phyloP scores from a whole-genome alignment of 1,284 basidiomycete species.

The Rhodotorula mucilaginosa region DNA sequence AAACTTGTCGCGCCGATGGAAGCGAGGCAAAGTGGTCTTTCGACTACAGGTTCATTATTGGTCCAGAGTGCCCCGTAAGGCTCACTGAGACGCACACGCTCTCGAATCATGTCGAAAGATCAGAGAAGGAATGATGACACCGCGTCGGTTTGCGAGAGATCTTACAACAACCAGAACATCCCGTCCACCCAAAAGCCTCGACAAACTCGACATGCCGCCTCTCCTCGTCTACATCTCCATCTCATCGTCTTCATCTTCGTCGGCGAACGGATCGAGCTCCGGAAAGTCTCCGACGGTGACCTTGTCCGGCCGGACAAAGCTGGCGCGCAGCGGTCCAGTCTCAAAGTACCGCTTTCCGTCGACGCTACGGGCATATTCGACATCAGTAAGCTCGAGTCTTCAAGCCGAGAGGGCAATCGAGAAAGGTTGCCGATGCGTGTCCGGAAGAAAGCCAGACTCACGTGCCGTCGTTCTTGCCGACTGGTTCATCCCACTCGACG shows the following conservation, averaged over 20 bases:
- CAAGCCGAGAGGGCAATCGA: not conserved
- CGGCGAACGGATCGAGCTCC: constrained; percentile 64
- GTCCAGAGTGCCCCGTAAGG: too few species aligned
- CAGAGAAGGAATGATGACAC: too few species aligned
- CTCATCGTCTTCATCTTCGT: constrained; percentile 66
- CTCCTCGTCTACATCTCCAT: constrained; percentile 52
- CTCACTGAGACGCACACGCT: too few species aligned
- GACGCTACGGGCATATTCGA: constrained; percentile 58
- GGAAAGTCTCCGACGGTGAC: constrained; percentile 83
- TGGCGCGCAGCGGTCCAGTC: constrained; percentile 72
- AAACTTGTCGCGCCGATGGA: not conserved
- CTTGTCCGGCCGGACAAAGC: constrained; percentile 82
- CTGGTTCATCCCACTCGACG: constrained; percentile 91
- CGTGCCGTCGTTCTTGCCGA: constrained; percentile 94
- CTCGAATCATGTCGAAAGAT: too few species aligned
- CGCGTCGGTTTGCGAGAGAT: too few species aligned
- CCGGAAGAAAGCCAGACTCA: constrained; percentile 54
- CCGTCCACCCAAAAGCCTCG: not conserved
- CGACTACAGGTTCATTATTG: too few species aligned
- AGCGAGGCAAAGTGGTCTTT: too few species aligned
- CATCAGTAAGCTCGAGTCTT: not conserved
- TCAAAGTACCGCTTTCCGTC: constrained; percentile 81
- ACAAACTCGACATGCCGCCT: not conserved
- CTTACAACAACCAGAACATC: not conserved
- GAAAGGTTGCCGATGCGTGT: not conserved